phyloP scores from a whole-genome alignment of 371 early-diverging fungal species.

The Mortierella sp. region DNA sequence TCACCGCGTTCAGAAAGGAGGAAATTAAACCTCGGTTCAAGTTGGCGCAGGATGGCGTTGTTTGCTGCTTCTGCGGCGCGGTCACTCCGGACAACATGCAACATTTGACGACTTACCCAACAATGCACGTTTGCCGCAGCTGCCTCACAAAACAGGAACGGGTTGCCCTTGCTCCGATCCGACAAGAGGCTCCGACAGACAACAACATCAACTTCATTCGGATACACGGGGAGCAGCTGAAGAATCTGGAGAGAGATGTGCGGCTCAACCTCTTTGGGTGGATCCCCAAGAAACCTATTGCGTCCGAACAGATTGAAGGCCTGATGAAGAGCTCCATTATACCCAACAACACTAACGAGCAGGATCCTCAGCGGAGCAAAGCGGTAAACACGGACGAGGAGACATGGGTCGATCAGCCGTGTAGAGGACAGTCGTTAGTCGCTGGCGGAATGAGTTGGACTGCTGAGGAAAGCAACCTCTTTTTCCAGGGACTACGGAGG shows the following conservation, averaged over 20 bases:
- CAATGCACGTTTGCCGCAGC: slow-evolving; percentile 11
- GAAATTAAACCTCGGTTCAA: slow-evolving; percentile 11
- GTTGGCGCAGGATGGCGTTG: slow-evolving; percentile 24
- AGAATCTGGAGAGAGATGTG: slow-evolving; percentile 17
- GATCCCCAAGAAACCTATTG: not conserved
- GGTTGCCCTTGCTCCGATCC: not conserved
- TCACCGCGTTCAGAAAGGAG: not conserved
- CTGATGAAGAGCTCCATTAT: not conserved
- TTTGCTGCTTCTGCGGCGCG: slow-evolving; percentile 33
- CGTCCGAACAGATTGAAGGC: not conserved
- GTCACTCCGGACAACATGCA: slow-evolving; percentile 19
- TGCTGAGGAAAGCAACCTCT: slow-evolving; percentile 32
- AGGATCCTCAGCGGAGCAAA: not conserved
- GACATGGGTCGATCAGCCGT: slow-evolving; percentile 10
- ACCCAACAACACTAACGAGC: not conserved
- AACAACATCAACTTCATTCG: not conserved
- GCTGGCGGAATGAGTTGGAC: slow-evolving; percentile 52
- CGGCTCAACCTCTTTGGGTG: slow-evolving; percentile 26
- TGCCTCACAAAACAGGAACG: slow-evolving; percentile 11
- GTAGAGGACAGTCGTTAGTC: slow-evolving; percentile 20
- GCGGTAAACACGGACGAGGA: not conserved
- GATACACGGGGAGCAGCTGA: slow-evolving; percentile 15
- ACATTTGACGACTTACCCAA: slow-evolving; percentile 12
- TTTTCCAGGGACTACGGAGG: slow-evolving; percentile 42
- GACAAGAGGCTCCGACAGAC: too few relatives aligned